Base-by-base conservation (phyloP, 2,329 filamentous ascomycete genomes). In the Plectosphaerella plurivora region DNA sequence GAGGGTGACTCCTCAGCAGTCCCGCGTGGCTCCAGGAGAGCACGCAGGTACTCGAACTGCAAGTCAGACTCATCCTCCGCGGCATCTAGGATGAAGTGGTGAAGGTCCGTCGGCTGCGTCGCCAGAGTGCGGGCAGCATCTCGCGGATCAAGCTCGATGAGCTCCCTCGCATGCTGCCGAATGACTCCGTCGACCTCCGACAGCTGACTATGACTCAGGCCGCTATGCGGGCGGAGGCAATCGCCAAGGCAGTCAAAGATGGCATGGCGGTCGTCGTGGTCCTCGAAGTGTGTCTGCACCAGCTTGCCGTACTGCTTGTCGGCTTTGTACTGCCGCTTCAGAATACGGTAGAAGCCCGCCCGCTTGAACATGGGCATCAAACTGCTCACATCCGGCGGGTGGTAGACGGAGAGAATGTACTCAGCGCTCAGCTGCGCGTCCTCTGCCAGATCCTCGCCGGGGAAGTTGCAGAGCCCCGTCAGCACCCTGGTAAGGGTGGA, bases 371-470 rank as follows among this genome's bases (percentile, higher is more conserved):
- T 72, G 0, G 89, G 85, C 54, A 97, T 87, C 60, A 97, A 74
- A 10, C 77, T 78, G 33, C 85, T 77, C 55, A 94, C 78, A 63
- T 96, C 88, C 4, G 93, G 85, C 15, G 95, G 94, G 51, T 94
- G 91, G 65, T 97, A 97, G 5, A 94, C 84, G 0, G 95, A 97
- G 18, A 99, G 76, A 1, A 99, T 74, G 66, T 99, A 99, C 70
- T 99, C 94, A 1, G 89, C 88, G 64, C 94, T 99, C n/a, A 99
- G 80, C 69, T 99, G 92, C 45, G 93, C 95, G 68, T 99, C 94
- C 51, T 97, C 93, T 4, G 87, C 86, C 61, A 97, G 79, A 55
- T 93, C 88, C 11, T 81, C 75, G 3, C 85, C 86, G 0, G 92
- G 91, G 60, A 91, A 96, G 55, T 86, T 82, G 73, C 94, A 99